A percentile compares a stretch with the other conserved stretches of the same genome.
Conservation (phyloP, 352 stramenopile genomes). For the Globisporangium rhizosaccharum region DNA sequence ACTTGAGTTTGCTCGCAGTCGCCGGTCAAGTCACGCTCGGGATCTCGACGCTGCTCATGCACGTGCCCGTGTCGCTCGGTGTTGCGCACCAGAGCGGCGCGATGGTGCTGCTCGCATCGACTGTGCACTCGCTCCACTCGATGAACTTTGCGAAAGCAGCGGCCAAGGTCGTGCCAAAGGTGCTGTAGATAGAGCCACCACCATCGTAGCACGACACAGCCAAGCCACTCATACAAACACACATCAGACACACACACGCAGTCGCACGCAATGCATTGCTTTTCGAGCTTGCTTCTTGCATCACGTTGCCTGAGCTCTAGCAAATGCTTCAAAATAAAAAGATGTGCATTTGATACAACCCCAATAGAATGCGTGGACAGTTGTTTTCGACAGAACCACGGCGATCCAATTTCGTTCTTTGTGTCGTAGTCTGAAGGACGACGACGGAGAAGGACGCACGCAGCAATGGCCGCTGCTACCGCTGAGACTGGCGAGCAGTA, state of each 20-base stretch:
- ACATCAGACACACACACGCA: not conserved
- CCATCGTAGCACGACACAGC: not conserved
- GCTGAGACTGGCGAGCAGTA: constrained; percentile 4
- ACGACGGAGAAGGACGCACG: not conserved
- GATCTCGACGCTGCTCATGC: constrained; percentile 95
- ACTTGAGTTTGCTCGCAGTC: constrained; percentile 69
- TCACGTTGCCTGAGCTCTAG: too few relatives aligned
- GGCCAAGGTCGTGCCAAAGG: constrained; percentile 33
- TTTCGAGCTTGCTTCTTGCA: too few relatives aligned
- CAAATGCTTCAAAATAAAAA: too few relatives aligned
- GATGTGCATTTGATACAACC: too few relatives aligned
- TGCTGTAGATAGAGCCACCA: constrained; percentile 11
- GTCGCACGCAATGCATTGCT: too few relatives aligned
- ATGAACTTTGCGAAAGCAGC: constrained; percentile 80
- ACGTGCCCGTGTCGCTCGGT: constrained; percentile 94
- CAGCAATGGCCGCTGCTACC: not conserved
- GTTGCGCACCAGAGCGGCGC: constrained; percentile 95
- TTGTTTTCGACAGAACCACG: not conserved
- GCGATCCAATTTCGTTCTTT: not conserved
- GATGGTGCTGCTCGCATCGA: constrained; percentile 92
- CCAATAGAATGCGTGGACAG: not conserved
- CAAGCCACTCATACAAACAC: not conserved
- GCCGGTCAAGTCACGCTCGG: constrained; percentile 90
- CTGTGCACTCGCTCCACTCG: constrained; percentile 89
- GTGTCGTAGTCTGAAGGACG: not conserved